These are phyloP conservation scores for Epichloe bromicola DNA, from an alignment of 2,329 filamentous ascomycete genomes.

Conservation along the genomic window DNA sequence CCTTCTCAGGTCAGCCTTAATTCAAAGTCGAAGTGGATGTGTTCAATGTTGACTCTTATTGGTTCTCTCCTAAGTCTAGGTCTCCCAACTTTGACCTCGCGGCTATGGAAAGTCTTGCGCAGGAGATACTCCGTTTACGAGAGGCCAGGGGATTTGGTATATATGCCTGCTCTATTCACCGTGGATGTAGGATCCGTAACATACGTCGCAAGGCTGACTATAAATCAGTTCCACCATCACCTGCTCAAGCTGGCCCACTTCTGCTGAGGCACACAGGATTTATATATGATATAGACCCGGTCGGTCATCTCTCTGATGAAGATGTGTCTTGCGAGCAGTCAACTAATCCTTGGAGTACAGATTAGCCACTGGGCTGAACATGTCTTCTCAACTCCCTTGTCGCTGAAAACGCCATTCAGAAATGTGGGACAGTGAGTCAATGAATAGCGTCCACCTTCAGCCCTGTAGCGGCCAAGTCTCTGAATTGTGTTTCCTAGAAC, in stretches of 20 bases:
- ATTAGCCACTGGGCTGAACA: conserved; percentile 46
- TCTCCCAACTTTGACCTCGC: conserved; percentile 43
- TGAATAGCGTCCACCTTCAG: conserved; percentile 10
- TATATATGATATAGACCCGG: conserved; percentile 9
- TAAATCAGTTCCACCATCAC: conserved; percentile 15
- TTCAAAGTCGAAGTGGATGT: background rate
- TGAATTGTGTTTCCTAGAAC: conserved; percentile 22
- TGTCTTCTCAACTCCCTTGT: conserved; percentile 42
- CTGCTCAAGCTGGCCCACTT: conserved; percentile 20
- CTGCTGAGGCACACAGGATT: conserved; percentile 19
- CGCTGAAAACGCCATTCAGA: conserved; percentile 33
- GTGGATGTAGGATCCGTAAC: too few relatives aligned
- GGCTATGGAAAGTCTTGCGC: conserved; percentile 34
- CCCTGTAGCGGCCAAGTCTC: too few relatives aligned
- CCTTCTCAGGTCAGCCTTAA: conserved; percentile 30
- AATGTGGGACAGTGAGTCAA: conserved; percentile 22
- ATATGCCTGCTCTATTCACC: background rate
- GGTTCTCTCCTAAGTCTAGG: conserved; percentile 7
- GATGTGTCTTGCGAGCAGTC: background rate
- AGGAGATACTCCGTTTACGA: conserved; percentile 37
- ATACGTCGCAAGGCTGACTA: background rate
- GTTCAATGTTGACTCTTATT: conserved; percentile 8
- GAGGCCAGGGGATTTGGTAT: conserved; percentile 37
- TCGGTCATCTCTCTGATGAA: conserved; percentile 8
- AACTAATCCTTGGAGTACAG: conserved; percentile 17